Evolutionary conservation across 2,329 filamentous ascomycete genomes (phyloP).

Genomic region (Mollisiaceae sp.): DNA sequence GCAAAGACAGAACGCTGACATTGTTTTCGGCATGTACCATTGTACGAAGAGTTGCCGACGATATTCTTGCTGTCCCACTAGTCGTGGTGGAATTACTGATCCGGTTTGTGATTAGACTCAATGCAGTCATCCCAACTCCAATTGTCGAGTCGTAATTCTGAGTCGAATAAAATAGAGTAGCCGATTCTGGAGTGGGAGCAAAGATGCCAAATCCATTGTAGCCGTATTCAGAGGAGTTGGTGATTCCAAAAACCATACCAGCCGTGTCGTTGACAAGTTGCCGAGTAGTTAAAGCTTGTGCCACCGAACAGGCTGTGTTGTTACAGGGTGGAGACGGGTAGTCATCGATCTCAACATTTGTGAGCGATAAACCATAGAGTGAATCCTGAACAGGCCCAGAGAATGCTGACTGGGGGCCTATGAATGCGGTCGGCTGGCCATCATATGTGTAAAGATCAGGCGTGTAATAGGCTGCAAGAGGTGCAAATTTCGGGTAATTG

Average conservation of each 20-base stretch:
- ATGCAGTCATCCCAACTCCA: conserved; percentile 18
- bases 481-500: conserved; percentile 17
- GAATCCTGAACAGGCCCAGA: conserved; percentile 28
- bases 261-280: conserved; percentile 25
- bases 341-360: neutral
- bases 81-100: conserved; percentile 32
- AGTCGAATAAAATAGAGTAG: conserved; percentile 30
- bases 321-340: neutral
- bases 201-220: conserved; percentile 31
- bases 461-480: conserved; percentile 14
- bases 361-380: conserved; percentile 20
- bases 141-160: conserved; percentile 1
- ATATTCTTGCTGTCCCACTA: conserved; percentile 23
- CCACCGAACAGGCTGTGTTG: conserved; percentile 4
- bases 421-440: conserved; percentile 18
- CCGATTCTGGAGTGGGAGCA: conserved; percentile 27
- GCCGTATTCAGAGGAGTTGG: conserved; percentile 12
- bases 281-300: conserved; percentile 20
- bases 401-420: conserved; percentile 35
- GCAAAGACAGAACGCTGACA: conserved; percentile 22
- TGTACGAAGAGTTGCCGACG: conserved; percentile 22
- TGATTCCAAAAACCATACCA: conserved; percentile 30
- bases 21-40: conserved; percentile 26
- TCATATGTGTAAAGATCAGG: conserved; percentile 9
- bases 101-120: conserved; percentile 35